Evolutionary conservation across 495 filamentous ascomycete species (phyloP), one percentile per base, ranked within the genome.

Genomic region (Podospora pseudopauciseta): DNA sequence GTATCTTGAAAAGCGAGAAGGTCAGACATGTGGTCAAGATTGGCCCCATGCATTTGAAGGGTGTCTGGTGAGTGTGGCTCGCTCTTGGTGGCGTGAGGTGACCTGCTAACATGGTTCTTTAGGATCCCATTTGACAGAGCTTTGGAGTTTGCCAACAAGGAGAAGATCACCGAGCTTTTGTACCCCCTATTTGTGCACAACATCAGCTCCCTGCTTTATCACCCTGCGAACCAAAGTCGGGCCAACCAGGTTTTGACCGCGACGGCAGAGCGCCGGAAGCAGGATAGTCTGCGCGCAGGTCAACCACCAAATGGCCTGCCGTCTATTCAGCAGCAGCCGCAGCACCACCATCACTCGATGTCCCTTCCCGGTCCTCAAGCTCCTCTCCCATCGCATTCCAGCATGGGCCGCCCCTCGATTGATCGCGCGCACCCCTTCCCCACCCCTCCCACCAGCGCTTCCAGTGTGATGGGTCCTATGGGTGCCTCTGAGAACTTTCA

Each of bases 111-210:
- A 53, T 32, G 7, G 64, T 20, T 49, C 27, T 62, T 20, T 71
- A 97, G 94, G 94, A 99, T 99, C 75, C 95, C 95, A 9, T 99
- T 96, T 72, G 96, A 98, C 67, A 88, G 96, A 64, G 95, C 95
- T 2, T 81, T 99, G 56, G 95, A 99, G 71, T 99, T 99, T 75
- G 96, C 95, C 54, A 99, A 99, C 82, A 97, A 97, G 84, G 95
- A 99, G 79, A 97, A 98, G 81, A 99, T 99, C 71, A 98, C 96
- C 0, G 94, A 99, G 78, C 80, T 92, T 15, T 78, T 99, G 66
- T 99, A 99, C 80, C 95, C 95, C 28, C 83, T 99, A 20, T 99
- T 99, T 76, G 95, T 99, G 32, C 93, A 97, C 77, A 97, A 98
- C 80, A 98, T 99, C 73, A 92, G 95, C 57, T 90, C 92, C 54